Evolutionary conservation across 176 grass and related monocot species (phyloP), one percentile per base, ranked within the genome.

Genomic region (Carex scoparia): DNA sequence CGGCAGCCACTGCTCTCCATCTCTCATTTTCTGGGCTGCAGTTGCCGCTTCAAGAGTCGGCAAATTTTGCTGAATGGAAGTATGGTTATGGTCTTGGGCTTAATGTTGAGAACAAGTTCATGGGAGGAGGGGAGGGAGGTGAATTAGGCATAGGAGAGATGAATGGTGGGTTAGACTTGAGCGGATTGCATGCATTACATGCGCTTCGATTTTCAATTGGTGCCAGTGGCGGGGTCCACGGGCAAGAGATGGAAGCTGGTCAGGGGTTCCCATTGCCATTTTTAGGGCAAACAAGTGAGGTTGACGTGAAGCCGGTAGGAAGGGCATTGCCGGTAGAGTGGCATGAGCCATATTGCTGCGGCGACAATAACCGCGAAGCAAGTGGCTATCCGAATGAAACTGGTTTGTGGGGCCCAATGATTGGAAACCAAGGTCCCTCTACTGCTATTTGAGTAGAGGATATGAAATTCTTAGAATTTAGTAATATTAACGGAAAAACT

Each of bases 381-480:
- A 87, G 83, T 18, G 89, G 86, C 64, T 97, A 87, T 53, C 61
- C 88, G 10, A 16, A 87, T 27, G 85, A 87, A 30, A 42, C 90
- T 13, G 91, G 87, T 44, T 79, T 94, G 85, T 97, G 94, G 94
- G 88, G 87, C 60, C 84, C 90, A 78, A 89, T 97, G 92, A 80
- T 92, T 31, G 81, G 85, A 61, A 84, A 92, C 63, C 91, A 88
- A 64, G 91, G 89, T 67, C 88, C 88, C 32, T 90, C 94, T 12
- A 66, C 90, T 14, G 84, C 90, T 89, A 92, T 91, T 82, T 88
- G 87, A 89, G 54, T 32, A 18, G 61, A 67, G 56, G 33, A 1
- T 54, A 42, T 64, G 53, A 65, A 27, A 33, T 28, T 53, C 11
- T 59, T 85, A 86, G 90, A 85, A 81, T 90, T 88, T 92, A 73